Evolutionary conservation across 2,329 filamentous ascomycete genomes (phyloP), one percentile per base, ranked within the genome.

Genomic region (Aspergillus eucalypticola): DNA sequence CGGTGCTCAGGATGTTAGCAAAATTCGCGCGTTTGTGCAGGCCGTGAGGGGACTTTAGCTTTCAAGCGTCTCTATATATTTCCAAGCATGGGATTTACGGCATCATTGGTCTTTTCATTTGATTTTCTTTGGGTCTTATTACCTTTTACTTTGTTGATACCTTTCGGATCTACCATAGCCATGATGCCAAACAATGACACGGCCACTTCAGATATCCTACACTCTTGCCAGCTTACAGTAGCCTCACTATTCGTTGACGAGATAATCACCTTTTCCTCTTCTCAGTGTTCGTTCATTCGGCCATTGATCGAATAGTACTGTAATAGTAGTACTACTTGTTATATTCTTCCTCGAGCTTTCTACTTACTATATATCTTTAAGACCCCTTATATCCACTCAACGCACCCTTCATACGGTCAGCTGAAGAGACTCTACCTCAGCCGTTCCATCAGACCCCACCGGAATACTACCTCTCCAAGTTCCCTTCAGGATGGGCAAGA

Each of bases 11-110:
- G 90, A 88, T 75, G 69, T 94, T 59, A 85, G 86, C 17, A 96
- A 90, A 79, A 98, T 99, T 67, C 81, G 82, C 64, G 86, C 84
- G 3, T 99, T 99, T 76, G 82, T 98, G 42, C 84, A 86, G 72
- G 86, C 87, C 38, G 91, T 88, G 0, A 95, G 95, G 75, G 75
- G 77, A 32, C 79, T 71, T 58, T 66, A 64, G 46, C 46, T 50
- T 17, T 50, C 58, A 60, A 32, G 76, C 61, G 71, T 64, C 35
- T 48, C 6, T 32, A 35, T 55, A 27, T 17, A 25, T 52, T 27
- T 13, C 57, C 57, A 41, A 52, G 32, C 41, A 50, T 41, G 17
- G n/a, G 8, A 27, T 41, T 21, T 19, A n/a, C n/a, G n/a, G 17
- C 25, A 19, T 50, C 5, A 15, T 32, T 29, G 10, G 13, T 10